Percentiles rank a stretch among this genome's conserved stretches.
Evolutionary conservation across 169 alveolate genomes (phyloP).

Genomic region (Perkinsus olseni): DNA sequence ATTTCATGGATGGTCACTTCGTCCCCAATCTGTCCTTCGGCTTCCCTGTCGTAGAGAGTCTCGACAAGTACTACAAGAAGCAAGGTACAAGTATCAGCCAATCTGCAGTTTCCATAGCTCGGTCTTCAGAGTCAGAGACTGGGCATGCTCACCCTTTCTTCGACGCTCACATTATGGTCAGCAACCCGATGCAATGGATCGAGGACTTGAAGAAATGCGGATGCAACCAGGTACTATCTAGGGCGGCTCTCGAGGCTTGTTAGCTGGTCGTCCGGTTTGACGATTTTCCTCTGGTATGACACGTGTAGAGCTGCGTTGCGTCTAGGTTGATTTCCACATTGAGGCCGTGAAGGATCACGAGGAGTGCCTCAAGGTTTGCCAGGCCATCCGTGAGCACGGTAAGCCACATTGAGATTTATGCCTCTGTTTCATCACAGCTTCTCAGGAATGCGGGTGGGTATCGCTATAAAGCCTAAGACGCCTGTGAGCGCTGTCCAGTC

Average conservation of each 20-base stretch:
- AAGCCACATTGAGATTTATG: background rate
- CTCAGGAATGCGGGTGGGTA: slow-evolving; percentile 56
- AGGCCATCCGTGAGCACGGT: slow-evolving; percentile 13
- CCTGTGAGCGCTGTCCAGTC: slow-evolving; percentile 26
- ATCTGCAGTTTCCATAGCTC: too few species aligned
- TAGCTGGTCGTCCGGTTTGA: too few species aligned
- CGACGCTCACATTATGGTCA: slow-evolving; percentile 74
- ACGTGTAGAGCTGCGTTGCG: too few species aligned
- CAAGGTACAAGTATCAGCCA: background rate
- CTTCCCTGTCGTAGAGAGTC: slow-evolving; percentile 54
- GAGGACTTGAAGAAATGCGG: slow-evolving; percentile 55
- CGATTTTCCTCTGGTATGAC: background rate
- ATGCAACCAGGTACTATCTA: slow-evolving; percentile 39
- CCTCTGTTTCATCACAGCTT: background rate
- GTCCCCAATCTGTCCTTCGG: slow-evolving; percentile 76
- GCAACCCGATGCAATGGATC: slow-evolving; percentile 65
- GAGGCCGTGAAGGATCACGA: background rate
- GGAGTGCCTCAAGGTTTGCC: background rate
- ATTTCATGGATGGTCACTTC: slow-evolving; percentile 49
- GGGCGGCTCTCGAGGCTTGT: background rate
- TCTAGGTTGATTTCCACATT: background rate
- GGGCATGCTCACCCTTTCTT: slow-evolving; percentile 38
- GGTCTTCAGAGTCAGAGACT: background rate
- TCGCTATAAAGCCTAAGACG: slow-evolving; percentile 64
- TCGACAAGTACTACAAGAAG: slow-evolving; percentile 41